Evolutionary conservation across 2,329 filamentous ascomycete species (phyloP).

Genomic region (Aureobasidium sp.): DNA sequence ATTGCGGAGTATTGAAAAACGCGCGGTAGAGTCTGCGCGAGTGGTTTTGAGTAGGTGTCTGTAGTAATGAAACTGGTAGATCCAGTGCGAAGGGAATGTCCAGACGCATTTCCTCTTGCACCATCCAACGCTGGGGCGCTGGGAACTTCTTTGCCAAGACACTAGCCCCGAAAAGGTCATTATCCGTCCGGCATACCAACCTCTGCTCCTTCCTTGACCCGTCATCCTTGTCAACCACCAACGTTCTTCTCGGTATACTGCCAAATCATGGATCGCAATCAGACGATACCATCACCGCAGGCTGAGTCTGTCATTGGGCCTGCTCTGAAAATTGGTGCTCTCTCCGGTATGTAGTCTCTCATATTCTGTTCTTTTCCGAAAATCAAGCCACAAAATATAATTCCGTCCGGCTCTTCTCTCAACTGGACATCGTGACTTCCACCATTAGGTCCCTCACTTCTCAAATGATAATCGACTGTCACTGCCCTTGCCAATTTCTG

Average conservation of each 20-base stretch:
- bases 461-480: not conserved
- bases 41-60: not conserved
- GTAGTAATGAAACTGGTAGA: not conserved
- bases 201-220: not conserved
- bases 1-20: slow-evolving; percentile 51
- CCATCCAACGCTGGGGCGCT: slow-evolving; percentile 9
- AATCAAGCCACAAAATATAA: slow-evolving; percentile 5
- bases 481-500: not conserved
- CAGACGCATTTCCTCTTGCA: not conserved
- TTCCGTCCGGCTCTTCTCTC: not conserved
- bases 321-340: slow-evolving; percentile 22
- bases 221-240: too few relatives aligned
- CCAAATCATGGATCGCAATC: not conserved
- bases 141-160: slow-evolving; percentile 17
- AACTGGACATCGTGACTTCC: not conserved
- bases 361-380: not conserved
- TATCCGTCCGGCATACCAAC: not conserved
- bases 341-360: slow-evolving; percentile 17
- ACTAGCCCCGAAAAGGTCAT: not conserved
- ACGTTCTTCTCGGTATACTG: not conserved
- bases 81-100: slow-evolving; percentile 18
- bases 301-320: slow-evolving; percentile 10
- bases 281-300: not conserved
- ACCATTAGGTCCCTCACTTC: not conserved
- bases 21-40: slow-evolving; percentile 23